Evolutionary conservation across 192 early-diverging fungal species (phyloP), one percentile per base, ranked within the genome.

Genomic region (Mortierella hygrophila): DNA sequence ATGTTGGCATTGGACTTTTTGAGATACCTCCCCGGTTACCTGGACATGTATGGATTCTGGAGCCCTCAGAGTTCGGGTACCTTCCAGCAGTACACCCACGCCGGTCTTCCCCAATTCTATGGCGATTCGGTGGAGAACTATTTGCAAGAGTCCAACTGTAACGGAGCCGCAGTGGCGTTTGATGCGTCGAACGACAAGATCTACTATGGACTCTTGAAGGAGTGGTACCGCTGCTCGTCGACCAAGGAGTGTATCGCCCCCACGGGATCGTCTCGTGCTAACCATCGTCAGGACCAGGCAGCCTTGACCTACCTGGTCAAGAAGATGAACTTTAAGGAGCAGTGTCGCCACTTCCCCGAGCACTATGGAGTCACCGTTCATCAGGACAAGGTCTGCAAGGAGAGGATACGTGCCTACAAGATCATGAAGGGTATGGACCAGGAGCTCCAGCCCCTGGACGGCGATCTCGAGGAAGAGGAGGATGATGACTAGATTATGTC

Each of bases 251-350:
- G 92, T 72, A 91, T 93, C 35, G 92, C 92, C 1, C 92, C 92
- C 38, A 41, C 68, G 23, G 92, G 92, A 38, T 90, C 89, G 6
- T 87, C 80, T 42, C 84, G 92, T n/a, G 46, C 71, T 21, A 92
- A 92, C 68, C 92, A 92, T 81, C 87, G 92, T 13, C 92, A 92
- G 65, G 91, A 92, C 81, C 91, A 92, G 71, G 91, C 92, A 1
- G 89, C 81, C 3, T 72, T 92, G 65, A 92, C 90, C 5, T 91
- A 80, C 72, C 72, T 92, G 26, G 92, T 82, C 47, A 90, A 82
- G 70, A 38, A 18, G 47, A 60, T 78, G 88, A 78, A 44, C 38
- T 89, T 76, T 57, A 37, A 46, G 78, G 92, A 78, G 72, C 76
- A 70, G 82, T 86, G 84, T 75, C 52, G 72, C 46, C 84, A 92